Percentiles rank a stretch among this genome's conserved stretches.
Evolutionary conservation across 768 basidiomycete species (phyloP).

Genomic region (Mycena belliarum): DNA sequence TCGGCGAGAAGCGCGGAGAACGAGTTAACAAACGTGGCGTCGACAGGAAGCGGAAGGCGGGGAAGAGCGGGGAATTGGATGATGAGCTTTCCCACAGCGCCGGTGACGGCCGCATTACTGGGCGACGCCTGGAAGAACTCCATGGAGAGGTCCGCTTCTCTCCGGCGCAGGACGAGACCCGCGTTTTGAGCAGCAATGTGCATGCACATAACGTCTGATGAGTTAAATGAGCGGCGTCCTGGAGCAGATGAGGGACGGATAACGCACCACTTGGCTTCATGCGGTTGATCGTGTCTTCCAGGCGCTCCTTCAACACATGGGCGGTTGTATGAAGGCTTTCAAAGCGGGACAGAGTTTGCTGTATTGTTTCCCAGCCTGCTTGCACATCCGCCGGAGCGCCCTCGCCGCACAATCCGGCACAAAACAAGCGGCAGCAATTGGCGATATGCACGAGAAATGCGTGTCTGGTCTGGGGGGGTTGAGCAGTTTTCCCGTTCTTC

Average conservation of each 20-base stretch:
- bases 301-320: background rate
- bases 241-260: background rate
- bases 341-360: background rate
- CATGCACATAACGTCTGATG: constrained; percentile 39
- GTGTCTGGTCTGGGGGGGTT: too few species aligned
- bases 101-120: constrained; percentile 35
- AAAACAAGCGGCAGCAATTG: background rate
- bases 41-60: constrained; percentile 29
- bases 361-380: background rate
- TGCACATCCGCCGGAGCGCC: background rate
- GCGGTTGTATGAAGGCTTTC: background rate
- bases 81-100: constrained; percentile 41
- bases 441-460: constrained; percentile 24
- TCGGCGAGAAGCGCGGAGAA: constrained; percentile 40
- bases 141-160: constrained; percentile 30
- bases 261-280: background rate
- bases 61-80: constrained; percentile 48
- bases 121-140: constrained; percentile 52
- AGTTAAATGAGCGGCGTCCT: too few species aligned
- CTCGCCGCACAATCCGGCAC: background rate
- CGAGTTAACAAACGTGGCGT: constrained; percentile 33
- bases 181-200: constrained; percentile 50
- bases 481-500: too few species aligned
- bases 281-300: constrained; percentile 21
- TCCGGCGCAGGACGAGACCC: constrained; percentile 40